A percentile compares a stretch with the other conserved stretches of the same genome.
Conservation (phyloP, 2,329 filamentous ascomycete species). For the Hypoxylon rubiginosum region DNA sequence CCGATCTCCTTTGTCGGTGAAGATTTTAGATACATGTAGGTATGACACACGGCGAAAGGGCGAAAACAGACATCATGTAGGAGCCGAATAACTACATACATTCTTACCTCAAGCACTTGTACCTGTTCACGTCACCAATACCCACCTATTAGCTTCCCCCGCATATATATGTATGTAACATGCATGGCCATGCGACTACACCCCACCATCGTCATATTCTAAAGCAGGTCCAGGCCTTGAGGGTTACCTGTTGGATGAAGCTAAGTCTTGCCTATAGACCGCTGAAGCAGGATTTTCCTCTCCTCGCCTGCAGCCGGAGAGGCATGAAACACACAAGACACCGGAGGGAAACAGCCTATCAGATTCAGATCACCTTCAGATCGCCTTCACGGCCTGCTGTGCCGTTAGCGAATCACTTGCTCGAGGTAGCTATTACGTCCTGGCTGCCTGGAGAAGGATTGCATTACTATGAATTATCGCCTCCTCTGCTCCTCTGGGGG, state of each 20-base stretch:
- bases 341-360: slow-evolving; percentile 19
- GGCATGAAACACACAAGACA: slow-evolving; percentile 35
- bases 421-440: not conserved
- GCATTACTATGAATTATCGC: slow-evolving; percentile 2
- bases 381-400: not conserved
- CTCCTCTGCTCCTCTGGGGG: not conserved
- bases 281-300: slow-evolving; percentile 35
- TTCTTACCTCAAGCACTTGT: not conserved
- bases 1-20: slow-evolving; percentile 11
- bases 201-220: slow-evolving; percentile 1
- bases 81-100: not conserved
- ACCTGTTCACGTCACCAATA: not conserved
- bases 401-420: slow-evolving; percentile 22
- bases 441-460: not conserved
- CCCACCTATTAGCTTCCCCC: not conserved
- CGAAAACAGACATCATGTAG: not conserved
- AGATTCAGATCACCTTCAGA: slow-evolving; percentile 1
- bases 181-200: not conserved
- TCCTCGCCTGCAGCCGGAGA: slow-evolving; percentile 24
- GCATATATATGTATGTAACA: not conserved
- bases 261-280: slow-evolving; percentile 15
- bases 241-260: not conserved
- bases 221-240: not conserved
- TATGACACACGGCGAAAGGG: not conserved
- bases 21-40: not conserved